Evolutionary conservation across 768 basidiomycete species (phyloP), one percentile per base, ranked within the genome.

Genomic region (Baorangia bicolor): DNA sequence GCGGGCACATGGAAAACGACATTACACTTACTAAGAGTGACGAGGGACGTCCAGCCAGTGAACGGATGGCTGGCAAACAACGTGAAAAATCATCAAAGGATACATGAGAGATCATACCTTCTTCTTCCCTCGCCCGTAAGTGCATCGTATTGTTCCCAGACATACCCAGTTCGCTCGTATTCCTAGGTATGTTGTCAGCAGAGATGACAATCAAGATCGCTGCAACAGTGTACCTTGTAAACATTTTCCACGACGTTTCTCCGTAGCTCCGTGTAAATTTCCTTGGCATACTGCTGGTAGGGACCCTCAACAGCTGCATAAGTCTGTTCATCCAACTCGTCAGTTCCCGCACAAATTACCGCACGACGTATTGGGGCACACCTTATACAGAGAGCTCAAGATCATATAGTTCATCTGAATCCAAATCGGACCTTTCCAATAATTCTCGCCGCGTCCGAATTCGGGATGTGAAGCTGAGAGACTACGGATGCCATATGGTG

Each of bases 371-470:
- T 30, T 21, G 12, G 18, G 3, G 9, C 75, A 52, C 28, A 90
- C 92, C 72, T 87, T 89, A 68, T 92, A 78, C 54, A 98, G 73
- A 13, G 93, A 83, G 27, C 83, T 79, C 49, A 98, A 76, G 16
- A 88, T 86, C 57, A 98, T 80, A 68, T 94, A 98, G 73, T 98
- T 98, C 90, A 98, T 95, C 70, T 93, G 95, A 35, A 97, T 82
- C 95, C 95, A 98, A 46, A 98, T 89, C 3, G 95, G 92, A 1
- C 96, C 94, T 64, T 88, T 88, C 95, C 95, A 98, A 72, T 98
- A 98, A 74, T 98, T 92, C 73, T 98, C 95, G 44, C 89, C 96
- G 63, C 83, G 75, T 14, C 94, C 95, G 64, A 94, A 98, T 46
- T 91, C 82, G n/a, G 88, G 84, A 67, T 98, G 93, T 20, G 85